Conservation (phyloP, 306 rosid genomes). For the Casuarina cunninghamiana region DNA sequence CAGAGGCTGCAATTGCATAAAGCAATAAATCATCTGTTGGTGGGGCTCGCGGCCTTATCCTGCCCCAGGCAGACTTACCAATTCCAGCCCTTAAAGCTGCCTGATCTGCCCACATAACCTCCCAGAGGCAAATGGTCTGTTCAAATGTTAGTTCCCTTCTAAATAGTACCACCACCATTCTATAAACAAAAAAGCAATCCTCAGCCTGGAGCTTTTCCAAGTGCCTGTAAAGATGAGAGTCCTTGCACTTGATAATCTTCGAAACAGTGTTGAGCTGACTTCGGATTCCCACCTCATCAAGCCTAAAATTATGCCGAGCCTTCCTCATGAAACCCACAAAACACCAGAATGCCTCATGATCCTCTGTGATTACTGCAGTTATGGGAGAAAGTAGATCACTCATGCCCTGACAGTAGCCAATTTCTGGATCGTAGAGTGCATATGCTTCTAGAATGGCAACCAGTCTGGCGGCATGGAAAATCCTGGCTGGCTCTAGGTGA, state of each 20-base stretch:
- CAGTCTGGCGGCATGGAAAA: conserved; percentile 87
- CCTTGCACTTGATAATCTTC: conserved; percentile 81
- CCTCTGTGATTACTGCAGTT: conserved; percentile 72
- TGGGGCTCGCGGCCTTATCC: conserved; percentile 95
- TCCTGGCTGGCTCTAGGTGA: conserved; percentile 79
- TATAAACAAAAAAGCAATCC: conserved; percentile 96
- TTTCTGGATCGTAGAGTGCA: conserved; percentile 92
- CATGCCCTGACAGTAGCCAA: conserved; percentile 99
- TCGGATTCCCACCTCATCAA: conserved; percentile 94
- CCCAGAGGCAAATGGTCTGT: conserved; percentile 97
- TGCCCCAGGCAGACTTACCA: conserved; percentile 93
- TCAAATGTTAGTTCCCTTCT: conserved; percentile 96
- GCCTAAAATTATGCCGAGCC: conserved; percentile 98
- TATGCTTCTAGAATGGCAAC: conserved; percentile 99
- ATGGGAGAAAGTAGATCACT: conserved; percentile 97
- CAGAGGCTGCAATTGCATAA: conserved; percentile 93
- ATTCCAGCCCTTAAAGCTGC: conserved; percentile 94
- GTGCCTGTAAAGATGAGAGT: conserved; percentile 85
- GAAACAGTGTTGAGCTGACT: conserved; percentile 88
- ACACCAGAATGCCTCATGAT: conserved; percentile 99
- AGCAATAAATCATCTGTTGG: conserved; percentile 93
- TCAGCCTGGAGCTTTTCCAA: conserved; percentile 94
- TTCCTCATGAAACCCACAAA: conserved; percentile 99
- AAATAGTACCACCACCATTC: conserved; percentile 98
- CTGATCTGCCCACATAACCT: conserved; percentile 99